phyloP scores from a whole-genome alignment of 2,329 filamentous ascomycete genomes.

The Exophiala bonariae region DNA sequence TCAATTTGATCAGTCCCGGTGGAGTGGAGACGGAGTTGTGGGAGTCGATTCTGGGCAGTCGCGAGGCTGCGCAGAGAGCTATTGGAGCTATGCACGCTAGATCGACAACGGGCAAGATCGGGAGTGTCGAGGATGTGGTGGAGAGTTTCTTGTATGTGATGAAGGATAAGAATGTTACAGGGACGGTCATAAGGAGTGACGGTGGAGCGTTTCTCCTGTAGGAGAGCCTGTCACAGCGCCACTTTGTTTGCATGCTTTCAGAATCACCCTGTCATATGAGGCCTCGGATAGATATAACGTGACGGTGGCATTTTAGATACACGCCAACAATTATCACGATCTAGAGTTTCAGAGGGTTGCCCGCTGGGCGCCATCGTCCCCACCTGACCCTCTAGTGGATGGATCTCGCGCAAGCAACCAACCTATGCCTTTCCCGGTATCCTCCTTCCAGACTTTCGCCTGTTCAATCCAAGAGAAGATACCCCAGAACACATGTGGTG shows the following conservation, averaged over 20 bases:
- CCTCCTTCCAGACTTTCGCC: slow-evolving; percentile 23
- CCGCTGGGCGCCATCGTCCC: too few species aligned
- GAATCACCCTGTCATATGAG: too few species aligned
- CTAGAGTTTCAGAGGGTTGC: too few species aligned
- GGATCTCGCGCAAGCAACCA: slow-evolving; percentile 14
- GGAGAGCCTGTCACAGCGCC: background rate
- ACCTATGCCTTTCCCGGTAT: slow-evolving; percentile 15
- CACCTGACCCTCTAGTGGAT: too few species aligned
- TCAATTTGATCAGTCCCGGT: slow-evolving; percentile 45
- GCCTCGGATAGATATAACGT: too few species aligned
- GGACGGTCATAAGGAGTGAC: slow-evolving; percentile 35
- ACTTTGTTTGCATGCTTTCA: too few species aligned
- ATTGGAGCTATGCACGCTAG: slow-evolving; percentile 31
- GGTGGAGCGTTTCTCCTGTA: slow-evolving; percentile 35
- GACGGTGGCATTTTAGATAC: too few species aligned
- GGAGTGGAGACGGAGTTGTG: slow-evolving; percentile 44
- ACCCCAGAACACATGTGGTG: slow-evolving; percentile 39
- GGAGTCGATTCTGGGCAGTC: slow-evolving; percentile 30
- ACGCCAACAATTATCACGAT: too few species aligned
- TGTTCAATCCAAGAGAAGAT: slow-evolving; percentile 22
- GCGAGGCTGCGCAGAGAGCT: slow-evolving; percentile 22
- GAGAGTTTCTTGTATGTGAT: slow-evolving; percentile 48
- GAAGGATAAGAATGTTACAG: slow-evolving; percentile 44
- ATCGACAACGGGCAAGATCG: slow-evolving; percentile 32
- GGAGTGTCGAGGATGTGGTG: slow-evolving; percentile 39